A percentile compares a stretch with the other conserved stretches of the same genome.
These are phyloP conservation scores for Acanthamoeba sp. DNA, from an alignment of 208 protist species.

Conservation along the genomic window DNA sequence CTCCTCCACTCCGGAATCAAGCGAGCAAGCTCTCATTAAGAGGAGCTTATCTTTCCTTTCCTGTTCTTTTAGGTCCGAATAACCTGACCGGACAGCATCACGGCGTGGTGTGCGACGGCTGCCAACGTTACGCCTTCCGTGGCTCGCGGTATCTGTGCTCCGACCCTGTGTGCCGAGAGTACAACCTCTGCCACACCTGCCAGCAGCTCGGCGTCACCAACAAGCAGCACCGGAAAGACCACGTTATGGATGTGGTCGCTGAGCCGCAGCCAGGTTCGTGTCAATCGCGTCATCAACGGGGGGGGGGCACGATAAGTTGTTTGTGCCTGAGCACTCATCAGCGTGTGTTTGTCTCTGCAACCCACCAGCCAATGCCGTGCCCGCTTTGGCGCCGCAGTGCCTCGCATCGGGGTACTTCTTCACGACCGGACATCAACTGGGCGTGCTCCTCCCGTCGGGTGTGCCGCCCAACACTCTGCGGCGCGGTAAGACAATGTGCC, in stretches of 20 bases:
- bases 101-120: conserved; percentile 45
- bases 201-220: conserved; percentile 36
- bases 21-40: too few species aligned
- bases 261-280: conserved; percentile 33
- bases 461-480: conserved; percentile 35
- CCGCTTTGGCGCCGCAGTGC: conserved; percentile 41
- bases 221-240: conserved; percentile 19
- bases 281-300: too few species aligned
- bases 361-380: conserved; percentile 6
- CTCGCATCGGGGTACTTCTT: conserved; percentile 52
- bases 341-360: neutral
- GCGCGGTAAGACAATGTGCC: conserved; percentile 35
- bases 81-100: conserved; percentile 23
- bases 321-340: too few species aligned
- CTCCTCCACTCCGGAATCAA: too few species aligned
- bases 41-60: neutral
- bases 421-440: conserved; percentile 26
- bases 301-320: too few species aligned
- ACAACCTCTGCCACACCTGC: conserved; percentile 64
- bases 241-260: conserved; percentile 8
- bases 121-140: conserved; percentile 50
- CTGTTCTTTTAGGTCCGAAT: neutral
- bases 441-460: conserved; percentile 30
- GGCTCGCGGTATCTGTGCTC: conserved; percentile 31
- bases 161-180: conserved; percentile 9